Evolutionary conservation across 768 basidiomycete genomes (phyloP).

Genomic region (Mycena polygramma): DNA sequence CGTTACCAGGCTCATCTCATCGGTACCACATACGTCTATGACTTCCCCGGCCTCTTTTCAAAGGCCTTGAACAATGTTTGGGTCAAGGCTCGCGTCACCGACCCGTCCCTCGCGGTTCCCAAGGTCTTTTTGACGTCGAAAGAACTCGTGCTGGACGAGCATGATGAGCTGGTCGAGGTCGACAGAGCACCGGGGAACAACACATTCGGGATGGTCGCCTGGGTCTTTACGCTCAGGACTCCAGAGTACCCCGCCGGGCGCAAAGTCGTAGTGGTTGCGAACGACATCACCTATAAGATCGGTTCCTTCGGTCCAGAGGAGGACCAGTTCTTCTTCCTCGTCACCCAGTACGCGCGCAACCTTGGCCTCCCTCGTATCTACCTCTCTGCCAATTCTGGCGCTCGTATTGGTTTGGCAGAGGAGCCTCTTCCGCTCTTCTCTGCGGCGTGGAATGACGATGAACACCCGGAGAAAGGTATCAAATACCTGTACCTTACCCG

Average conservation of each 20-base stretch:
- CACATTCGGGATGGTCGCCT: slow-evolving; percentile 96
- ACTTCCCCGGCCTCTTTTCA: slow-evolving; percentile 99
- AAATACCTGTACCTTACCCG: slow-evolving; percentile 96
- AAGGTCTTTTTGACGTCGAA: slow-evolving; percentile 84
- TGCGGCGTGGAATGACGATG: slow-evolving; percentile 88
- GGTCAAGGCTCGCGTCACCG: slow-evolving; percentile 74
- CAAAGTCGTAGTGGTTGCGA: slow-evolving; percentile 90
- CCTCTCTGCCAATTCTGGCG: slow-evolving; percentile 98
- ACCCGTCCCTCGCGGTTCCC: slow-evolving; percentile 79
- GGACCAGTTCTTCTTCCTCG: slow-evolving; percentile 97
- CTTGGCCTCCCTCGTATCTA: slow-evolving; percentile 95
- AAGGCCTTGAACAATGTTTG: slow-evolving; percentile 96
- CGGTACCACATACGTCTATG: slow-evolving; percentile 98
- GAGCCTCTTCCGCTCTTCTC: slow-evolving; percentile 91
- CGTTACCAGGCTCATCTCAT: slow-evolving; percentile 99
- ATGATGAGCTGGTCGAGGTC: slow-evolving; percentile 91
- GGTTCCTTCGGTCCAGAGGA: slow-evolving; percentile 97
- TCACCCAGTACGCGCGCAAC: slow-evolving; percentile 91
- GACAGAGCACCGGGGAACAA: slow-evolving; percentile 95
- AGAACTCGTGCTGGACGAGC: slow-evolving; percentile 95
- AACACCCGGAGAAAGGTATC: slow-evolving; percentile 93
- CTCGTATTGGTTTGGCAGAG: slow-evolving; percentile 95
- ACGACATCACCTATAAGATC: slow-evolving; percentile 99
- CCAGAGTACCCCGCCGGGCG: slow-evolving; percentile 95
- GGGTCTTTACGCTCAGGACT: slow-evolving; percentile 93